A percentile compares a stretch with the other conserved stretches of the same genome.
These are phyloP conservation scores for Ochetophila trinervis DNA, from an alignment of 306 rosid genomes.

Conservation along the genomic window DNA sequence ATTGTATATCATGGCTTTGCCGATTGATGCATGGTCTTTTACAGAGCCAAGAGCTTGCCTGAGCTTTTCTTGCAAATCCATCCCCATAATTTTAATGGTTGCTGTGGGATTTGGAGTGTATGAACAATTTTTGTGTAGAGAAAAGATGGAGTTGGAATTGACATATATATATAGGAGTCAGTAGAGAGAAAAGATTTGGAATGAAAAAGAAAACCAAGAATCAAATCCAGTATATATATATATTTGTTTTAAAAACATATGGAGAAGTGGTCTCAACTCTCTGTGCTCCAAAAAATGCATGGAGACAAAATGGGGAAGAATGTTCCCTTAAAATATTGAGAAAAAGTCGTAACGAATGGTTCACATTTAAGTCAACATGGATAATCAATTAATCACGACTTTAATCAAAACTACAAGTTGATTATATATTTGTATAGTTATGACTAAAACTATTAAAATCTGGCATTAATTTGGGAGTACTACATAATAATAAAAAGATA, in stretches of 20 bases:
- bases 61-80: slow-evolving; percentile 48
- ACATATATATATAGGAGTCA: slow-evolving; percentile 35
- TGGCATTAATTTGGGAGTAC: slow-evolving; percentile 19
- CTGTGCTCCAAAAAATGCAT: neutral
- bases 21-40: slow-evolving; percentile 61
- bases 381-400: slow-evolving; percentile 26
- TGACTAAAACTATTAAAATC: neutral
- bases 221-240: slow-evolving; percentile 45
- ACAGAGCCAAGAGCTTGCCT: slow-evolving; percentile 45
- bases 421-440: neutral
- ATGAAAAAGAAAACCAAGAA: slow-evolving; percentile 26
- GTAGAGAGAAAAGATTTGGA: slow-evolving; percentile 20
- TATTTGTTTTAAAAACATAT: neutral
- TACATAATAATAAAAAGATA: too few species aligned
- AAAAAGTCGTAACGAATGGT: slow-evolving; percentile 24
- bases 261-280: neutral
- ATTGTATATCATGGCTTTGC: slow-evolving; percentile 51
- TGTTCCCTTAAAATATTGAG: slow-evolving; percentile 22
- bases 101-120: slow-evolving; percentile 11
- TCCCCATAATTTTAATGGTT: slow-evolving; percentile 28
- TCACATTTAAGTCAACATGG: slow-evolving; percentile 44
- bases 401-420: neutral
- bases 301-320: slow-evolving; percentile 30
- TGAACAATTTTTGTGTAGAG: slow-evolving; percentile 32
- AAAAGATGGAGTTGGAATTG: slow-evolving; percentile 12